Evolutionary conservation across 805 yeast genomes (phyloP).

Genomic region (Barnettozyma populi): DNA sequence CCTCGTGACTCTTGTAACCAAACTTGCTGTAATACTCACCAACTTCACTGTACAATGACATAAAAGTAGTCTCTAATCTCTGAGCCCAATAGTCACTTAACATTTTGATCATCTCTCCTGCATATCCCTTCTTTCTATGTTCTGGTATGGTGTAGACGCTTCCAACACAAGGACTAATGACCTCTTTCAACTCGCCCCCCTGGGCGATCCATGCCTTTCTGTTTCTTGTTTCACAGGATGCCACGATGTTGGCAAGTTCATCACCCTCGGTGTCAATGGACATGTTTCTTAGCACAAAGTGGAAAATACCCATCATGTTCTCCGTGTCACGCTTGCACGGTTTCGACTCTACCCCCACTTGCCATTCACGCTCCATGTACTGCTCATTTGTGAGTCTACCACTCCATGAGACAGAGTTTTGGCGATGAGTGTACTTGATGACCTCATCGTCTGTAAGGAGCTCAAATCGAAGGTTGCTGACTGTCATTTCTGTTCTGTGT

Average conservation of each 20-base stretch:
- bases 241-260: conserved; percentile 31
- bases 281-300: conserved; percentile 30
- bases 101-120: conserved; percentile 38
- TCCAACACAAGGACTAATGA: conserved; percentile 43
- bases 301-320: conserved; percentile 28
- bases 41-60: conserved; percentile 65
- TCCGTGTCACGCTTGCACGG: conserved; percentile 20
- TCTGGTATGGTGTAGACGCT: conserved; percentile 50
- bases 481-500: conserved; percentile 4
- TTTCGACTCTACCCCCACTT: conserved; percentile 25
- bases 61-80: conserved; percentile 29
- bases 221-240: conserved; percentile 37
- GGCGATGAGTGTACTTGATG: conserved; percentile 31
- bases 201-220: conserved; percentile 30
- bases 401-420: conserved; percentile 32
- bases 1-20: conserved; percentile 47
- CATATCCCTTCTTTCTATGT: conserved; percentile 52
- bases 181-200: conserved; percentile 24
- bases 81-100: conserved; percentile 32
- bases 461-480: conserved; percentile 9
- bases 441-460: conserved; percentile 27
- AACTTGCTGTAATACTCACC: conserved; percentile 60
- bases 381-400: conserved; percentile 28
- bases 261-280: conserved; percentile 17
- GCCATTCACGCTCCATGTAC: conserved; percentile 33